A percentile compares a stretch with the other conserved stretches of the same genome.
Evolutionary conservation across 2,329 filamentous ascomycete genomes (phyloP).

Genomic region (Fusarium robinianum): DNA sequence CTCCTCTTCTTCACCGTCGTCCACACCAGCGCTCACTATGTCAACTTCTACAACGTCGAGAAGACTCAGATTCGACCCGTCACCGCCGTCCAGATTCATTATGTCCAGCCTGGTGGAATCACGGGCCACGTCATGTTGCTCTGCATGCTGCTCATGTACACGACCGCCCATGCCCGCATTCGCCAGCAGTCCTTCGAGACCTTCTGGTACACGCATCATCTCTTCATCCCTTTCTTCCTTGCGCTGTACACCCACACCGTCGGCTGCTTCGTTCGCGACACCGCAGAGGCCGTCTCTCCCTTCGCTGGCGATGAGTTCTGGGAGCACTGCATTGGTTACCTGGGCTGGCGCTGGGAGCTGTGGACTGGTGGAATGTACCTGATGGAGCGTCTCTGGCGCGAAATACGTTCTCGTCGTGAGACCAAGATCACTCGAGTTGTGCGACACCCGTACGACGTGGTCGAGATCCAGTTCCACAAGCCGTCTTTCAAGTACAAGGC

Average conservation of each 20-base stretch:
- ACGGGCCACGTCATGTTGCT: slow-evolving; percentile 97
- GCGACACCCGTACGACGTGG: slow-evolving; percentile 93
- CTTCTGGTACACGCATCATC: slow-evolving; percentile 98
- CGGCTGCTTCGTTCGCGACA: slow-evolving; percentile 94
- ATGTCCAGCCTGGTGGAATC: slow-evolving; percentile 83
- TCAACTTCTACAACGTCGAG: slow-evolving; percentile 99
- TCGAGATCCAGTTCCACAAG: slow-evolving; percentile 97
- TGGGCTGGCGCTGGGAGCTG: slow-evolving; percentile 97
- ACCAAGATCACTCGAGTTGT: slow-evolving; percentile 94
- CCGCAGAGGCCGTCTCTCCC: slow-evolving; percentile 71
- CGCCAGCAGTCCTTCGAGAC: slow-evolving; percentile 97
- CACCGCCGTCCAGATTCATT: slow-evolving; percentile 88
- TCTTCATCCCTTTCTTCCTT: slow-evolving; percentile 95
- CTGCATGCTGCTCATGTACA: slow-evolving; percentile 99
- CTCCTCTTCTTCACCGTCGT: slow-evolving; percentile 80
- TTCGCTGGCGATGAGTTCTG: slow-evolving; percentile 84
- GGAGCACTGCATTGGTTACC: slow-evolving; percentile 91
- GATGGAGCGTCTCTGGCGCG: slow-evolving; percentile 85
- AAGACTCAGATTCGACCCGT: slow-evolving; percentile 78
- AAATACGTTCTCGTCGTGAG: slow-evolving; percentile 79
- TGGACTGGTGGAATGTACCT: slow-evolving; percentile 85
- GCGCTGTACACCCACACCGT: slow-evolving; percentile 95
- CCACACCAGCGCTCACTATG: slow-evolving; percentile 83
- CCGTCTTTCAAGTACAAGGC: slow-evolving; percentile 98
- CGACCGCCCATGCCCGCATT: slow-evolving; percentile 89